Conservation (phyloP, 176 grass and related monocot genomes). For the Raddia guianensis region DNA sequence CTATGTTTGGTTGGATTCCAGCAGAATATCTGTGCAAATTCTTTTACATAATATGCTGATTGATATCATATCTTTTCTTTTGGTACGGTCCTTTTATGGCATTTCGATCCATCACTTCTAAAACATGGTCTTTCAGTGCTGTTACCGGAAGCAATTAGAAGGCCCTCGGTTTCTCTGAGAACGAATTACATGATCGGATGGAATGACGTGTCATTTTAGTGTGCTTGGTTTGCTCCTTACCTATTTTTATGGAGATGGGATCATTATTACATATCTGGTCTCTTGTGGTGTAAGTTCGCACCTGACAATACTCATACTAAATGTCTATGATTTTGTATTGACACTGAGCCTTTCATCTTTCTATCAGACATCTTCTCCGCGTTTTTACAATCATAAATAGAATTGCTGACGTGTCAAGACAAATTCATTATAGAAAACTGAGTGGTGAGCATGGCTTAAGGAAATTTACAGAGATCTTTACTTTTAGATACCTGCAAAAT, state of each 20-base stretch:
- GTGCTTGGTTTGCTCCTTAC: slow-evolving; percentile 69
- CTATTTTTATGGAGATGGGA: slow-evolving; percentile 63
- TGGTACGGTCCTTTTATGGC: slow-evolving; percentile 64
- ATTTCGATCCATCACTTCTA: slow-evolving; percentile 70
- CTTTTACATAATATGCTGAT: slow-evolving; percentile 20
- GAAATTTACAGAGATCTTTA: background rate
- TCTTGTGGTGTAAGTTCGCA: slow-evolving; percentile 67
- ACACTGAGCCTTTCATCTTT: slow-evolving; percentile 9
- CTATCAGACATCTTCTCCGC: slow-evolving; percentile 8
- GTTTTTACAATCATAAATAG: slow-evolving; percentile 27
- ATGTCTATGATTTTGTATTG: background rate
- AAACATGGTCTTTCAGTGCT: slow-evolving; percentile 70
- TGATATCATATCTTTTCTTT: slow-evolving; percentile 15
- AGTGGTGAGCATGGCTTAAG: background rate
- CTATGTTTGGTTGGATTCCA: background rate
- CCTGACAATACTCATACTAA: slow-evolving; percentile 15
- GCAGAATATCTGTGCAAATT: background rate
- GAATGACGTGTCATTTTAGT: slow-evolving; percentile 62
- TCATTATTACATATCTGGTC: slow-evolving; percentile 75
- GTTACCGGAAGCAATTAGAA: slow-evolving; percentile 54
- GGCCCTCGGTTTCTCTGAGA: slow-evolving; percentile 62
- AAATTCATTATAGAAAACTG: slow-evolving; percentile 26
- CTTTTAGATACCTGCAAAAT: background rate
- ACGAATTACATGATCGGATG: slow-evolving; percentile 62
- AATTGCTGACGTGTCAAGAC: background rate